Base-by-base conservation (phyloP, 2,329 filamentous ascomycete species). In the Ophiostoma ips region DNA sequence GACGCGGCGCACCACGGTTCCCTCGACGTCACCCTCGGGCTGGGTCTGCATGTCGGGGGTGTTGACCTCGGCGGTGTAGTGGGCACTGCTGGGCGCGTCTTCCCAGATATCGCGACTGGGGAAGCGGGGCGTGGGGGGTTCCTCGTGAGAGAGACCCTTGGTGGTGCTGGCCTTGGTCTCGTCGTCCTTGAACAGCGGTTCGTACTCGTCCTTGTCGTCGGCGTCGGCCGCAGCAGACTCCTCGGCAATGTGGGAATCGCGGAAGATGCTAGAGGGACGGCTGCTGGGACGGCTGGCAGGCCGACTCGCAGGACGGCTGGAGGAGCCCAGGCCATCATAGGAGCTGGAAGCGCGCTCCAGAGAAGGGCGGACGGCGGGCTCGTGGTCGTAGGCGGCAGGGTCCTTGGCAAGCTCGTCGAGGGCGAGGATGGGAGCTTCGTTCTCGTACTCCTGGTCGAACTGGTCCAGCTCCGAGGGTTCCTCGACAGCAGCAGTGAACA, bases 101-200 rank as follows among this genome's bases (percentile, higher is more conserved):
- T 98, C 92, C 92, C 92, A 98, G 37, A 96, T 79, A 63, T 98
- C 92, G 63, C 89, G 84, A 64, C 89, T 95, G 1, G 92, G 92
- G 66, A 98, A 98, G 54, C 76, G 66, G 53, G 83, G 83, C 55
- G 79, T 77, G 53, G 13, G 24, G 9, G 74, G 68, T 55, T 78
- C 72, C 50, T 69, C 69, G 51, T 73, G 66, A 55, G 73, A 72
- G 47, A 71, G 68, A 21, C 63, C 62, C 38, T 63, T 62, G 44
- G 61, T 50, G 36, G 67, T 40, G 7, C 50, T 28, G 11, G 62
- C 57, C 24, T 73, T 67, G 49, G 73, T 69, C 50, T 79, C 76
- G 3, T 76, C 73, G 15, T 89, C 84, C 51, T 92, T 88, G 66
- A 98, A 98, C 3, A 98, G 70, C 2, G 92, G 92, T 63, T 96